Evolutionary conservation across 2,329 filamentous ascomycete species (phyloP), one percentile per base, ranked within the genome.

Genomic region (Trichoderma asperellum): DNA sequence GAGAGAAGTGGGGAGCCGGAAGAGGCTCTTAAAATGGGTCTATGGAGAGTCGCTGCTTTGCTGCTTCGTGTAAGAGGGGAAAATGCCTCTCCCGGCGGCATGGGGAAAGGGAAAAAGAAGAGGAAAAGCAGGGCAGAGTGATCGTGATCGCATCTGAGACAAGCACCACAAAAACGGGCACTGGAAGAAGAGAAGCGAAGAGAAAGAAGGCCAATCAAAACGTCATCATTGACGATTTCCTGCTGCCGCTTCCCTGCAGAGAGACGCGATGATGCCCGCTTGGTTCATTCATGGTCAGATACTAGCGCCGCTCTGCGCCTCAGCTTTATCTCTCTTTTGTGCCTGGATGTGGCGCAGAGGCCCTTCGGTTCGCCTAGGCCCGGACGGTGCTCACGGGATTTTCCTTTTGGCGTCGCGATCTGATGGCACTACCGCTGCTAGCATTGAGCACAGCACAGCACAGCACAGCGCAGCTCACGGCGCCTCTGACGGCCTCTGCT

Each of bases 281-380:
- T 52, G 40, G 55, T 43, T 43, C 40, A 43, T 24, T 32, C 53
- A 59, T 58, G 55, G 55, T 67, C 53, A 67, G 63, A 59, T 67
- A 49, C 62, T 65, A 65, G 68, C 43, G 61, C 47, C 43, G 21
- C 53, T 47, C 68, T 69, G 68, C 60, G 68, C 68, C 68, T 69
- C 68, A 69, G 55, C 61, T 66, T 37, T 65, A 49, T 67, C 63
- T 59, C 24, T 29, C 14, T 34, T 10, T 49, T 59, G 68, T 69
- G 49, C 68, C 68, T 69, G 68, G 56, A 47, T 58, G 68, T 69
- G 68, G 68, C 68, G 68, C 68, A 69, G 68, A 40, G 10, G n/a
- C 49, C 66, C 24, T 24, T 57, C 49, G 58, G 49, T 47, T 53
- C 29, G 35, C 43, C 32, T 21, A 55, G 27, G 27, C 57, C 29